Base-by-base conservation (phyloP, 2,329 filamentous ascomycete genomes). In the Aspergillus chevalieri region DNA sequence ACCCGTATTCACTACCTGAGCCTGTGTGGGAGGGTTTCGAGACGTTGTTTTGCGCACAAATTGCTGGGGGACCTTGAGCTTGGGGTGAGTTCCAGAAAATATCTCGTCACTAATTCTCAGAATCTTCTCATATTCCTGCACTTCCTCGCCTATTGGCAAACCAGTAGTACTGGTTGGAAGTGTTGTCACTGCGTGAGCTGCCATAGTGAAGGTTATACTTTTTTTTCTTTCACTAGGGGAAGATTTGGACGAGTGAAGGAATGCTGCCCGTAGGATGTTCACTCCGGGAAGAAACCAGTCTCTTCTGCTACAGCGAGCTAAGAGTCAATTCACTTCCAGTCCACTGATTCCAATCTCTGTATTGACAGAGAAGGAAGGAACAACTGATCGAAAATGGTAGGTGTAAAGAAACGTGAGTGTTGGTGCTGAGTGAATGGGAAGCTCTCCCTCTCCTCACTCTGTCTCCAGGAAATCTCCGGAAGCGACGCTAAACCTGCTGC, bases 91-190 rank as follows among this genome's bases (percentile, higher is more conserved):
- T 64, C 91, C 90, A 67, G 87, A 82, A 65, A 93, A 77, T 60
- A 97, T 80, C 59, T 84, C 78, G 74, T 95, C 87, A 70, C 84
- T 85, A 69, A 97, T 84, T 59, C 78, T 81, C 64, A 95, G 68
- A 62, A 97, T 87, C 72, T 85, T 89, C 65, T 86, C 81, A 74
- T 89, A 93, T 70, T 91, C 82, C 61, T 76, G 70, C 45, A 85
- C 71, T 63, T 85, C 81, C 62, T 78, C 74, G 51, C 76, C 65
- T 57, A 81, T 52, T 49, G 65, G 59, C 47, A 62, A 53, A 26
- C 60, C 58, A 39, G 56, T 47, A 54, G 62, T 60, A 56, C 63
- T 58, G 54, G 67, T 51, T 52, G 62, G 53, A 49, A 65, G 58
- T 50, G 66, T 64, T 60, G 65, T 60, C 49, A 61, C 57, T 49